Base-by-base conservation (phyloP, 371 early-diverging fungal genomes). In the Dinochytrium kinnereticum region DNA sequence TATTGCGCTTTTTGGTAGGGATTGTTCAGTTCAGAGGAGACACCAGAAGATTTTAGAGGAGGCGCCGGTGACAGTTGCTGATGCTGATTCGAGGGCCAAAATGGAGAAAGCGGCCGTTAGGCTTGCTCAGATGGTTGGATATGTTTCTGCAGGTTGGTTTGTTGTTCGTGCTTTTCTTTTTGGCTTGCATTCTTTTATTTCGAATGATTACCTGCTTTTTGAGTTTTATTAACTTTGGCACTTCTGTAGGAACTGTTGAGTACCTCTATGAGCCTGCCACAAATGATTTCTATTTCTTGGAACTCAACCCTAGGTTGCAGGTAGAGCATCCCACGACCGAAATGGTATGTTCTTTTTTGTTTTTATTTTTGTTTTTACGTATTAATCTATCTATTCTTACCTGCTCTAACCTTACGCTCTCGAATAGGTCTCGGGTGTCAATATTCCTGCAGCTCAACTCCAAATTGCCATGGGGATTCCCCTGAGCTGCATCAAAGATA, bases 241-340 rank as follows among this genome's bases (percentile, higher is more conserved):
- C 37, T 10, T 33, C n/a, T 15, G 21, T 69, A 75, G 85, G 85
- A 40, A 99, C 99, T 0, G 97, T 99, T 69, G 99, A 99, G 86
- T 99, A 98, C 76, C 87, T 99, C 37, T 98, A 95, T 86, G 92
- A 92, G 69, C 92, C 93, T 51, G 89, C 88, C 0, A 91, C 91
- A 49, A 91, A 94, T 72, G 84, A 93, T 71, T 97, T 93, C 87
- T 98, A 93, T 86, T 99, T 99, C 84, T 84, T 99, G 70, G 99
- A 99, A 85, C 86, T 98, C 65, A 99, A 99, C 86, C 96, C 99
- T 38, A 89, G 99, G 73, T 84, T 99, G 75, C 99, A 99, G 85
- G 99, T 99, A 33, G 99, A 99, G 88, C 99, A 99, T 87, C 98
- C 99, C 59, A 96, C 96, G 31, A 98, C 99, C 21, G 99, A 99